A percentile compares a stretch with the other conserved stretches of the same genome.
These are phyloP conservation scores for Oxalis stricta DNA, from an alignment of 441 rosid species.

Conservation along the genomic window DNA sequence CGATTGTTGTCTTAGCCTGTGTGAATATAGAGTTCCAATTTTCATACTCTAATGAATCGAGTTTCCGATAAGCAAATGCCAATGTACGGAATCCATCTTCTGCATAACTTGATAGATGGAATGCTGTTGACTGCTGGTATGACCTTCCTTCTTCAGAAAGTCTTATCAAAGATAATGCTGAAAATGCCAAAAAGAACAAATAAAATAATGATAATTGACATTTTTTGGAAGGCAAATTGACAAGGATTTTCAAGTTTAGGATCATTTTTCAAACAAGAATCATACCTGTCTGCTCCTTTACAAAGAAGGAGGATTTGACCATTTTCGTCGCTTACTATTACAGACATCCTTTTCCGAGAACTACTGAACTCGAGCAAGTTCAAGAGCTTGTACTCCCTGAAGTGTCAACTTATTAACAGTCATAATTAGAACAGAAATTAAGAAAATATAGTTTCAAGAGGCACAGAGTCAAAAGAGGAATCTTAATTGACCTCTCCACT, in stretches of 20 bases:
- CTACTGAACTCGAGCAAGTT: constrained; percentile 73
- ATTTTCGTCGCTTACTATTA: constrained; percentile 47
- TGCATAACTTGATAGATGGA: constrained; percentile 42
- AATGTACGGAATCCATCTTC: constrained; percentile 80
- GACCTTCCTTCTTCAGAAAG: constrained; percentile 41
- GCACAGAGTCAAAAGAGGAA: background rate
- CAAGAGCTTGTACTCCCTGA: constrained; percentile 64
- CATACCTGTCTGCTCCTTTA: constrained; percentile 88
- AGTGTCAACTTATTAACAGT: constrained; percentile 5
- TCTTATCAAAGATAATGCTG: constrained; percentile 65
- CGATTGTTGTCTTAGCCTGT: constrained; percentile 47
- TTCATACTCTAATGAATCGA: constrained; percentile 36
- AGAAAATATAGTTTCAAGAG: background rate
- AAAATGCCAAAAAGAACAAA: background rate
- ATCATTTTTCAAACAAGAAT: background rate
- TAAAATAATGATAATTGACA: background rate
- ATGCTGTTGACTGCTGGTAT: constrained; percentile 29
- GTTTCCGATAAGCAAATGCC: constrained; percentile 46
- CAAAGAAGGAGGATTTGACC: constrained; percentile 64
- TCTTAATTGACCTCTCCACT: constrained; percentile 49
- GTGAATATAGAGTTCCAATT: constrained; percentile 40
- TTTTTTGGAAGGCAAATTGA: background rate
- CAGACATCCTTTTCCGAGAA: constrained; percentile 79
- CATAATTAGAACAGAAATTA: background rate
- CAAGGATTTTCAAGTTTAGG: too few species aligned